Evolutionary conservation across 139 green algal species (phyloP).

Genomic region (Ettlia oleoabundans): DNA sequence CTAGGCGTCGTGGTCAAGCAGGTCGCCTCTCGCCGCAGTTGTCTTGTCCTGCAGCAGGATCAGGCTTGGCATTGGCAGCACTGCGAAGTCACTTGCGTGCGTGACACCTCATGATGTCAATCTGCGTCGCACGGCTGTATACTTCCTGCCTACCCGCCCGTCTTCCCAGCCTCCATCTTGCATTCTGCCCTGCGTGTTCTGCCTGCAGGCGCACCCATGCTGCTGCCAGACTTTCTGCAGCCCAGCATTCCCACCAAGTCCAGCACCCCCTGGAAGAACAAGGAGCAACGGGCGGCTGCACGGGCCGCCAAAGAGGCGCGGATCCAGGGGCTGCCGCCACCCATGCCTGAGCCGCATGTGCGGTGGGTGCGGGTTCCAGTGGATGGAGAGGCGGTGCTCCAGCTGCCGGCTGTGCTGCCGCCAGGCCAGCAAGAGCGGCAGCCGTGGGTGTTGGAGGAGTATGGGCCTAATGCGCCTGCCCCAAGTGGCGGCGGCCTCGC

Average conservation of each 20-base stretch:
- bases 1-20: too few relatives aligned
- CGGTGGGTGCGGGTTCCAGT: slow-evolving; percentile 15
- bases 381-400: neutral
- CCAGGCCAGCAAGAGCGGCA: neutral
- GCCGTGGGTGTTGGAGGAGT: neutral
- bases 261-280: slow-evolving; percentile 28
- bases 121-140: too few relatives aligned
- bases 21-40: neutral
- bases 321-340: neutral
- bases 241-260: slow-evolving; percentile 33
- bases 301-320: slow-evolving; percentile 8
- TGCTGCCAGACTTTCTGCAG: slow-evolving; percentile 26
- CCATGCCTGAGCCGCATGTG: neutral
- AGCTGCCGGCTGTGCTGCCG: slow-evolving; percentile 8
- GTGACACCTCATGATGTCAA: neutral
- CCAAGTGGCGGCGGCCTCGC: neutral
- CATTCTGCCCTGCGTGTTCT: neutral
- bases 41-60: neutral
- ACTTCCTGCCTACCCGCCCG: too few relatives aligned
- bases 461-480: neutral
- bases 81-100: neutral
- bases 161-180: too few relatives aligned
- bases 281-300: slow-evolving; percentile 10
- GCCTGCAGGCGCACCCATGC: slow-evolving; percentile 4
- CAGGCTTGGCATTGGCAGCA: neutral